Evolutionary conservation across 345 rosid genomes (phyloP), one percentile per base, ranked within the genome.

Genomic region (Excoecaria agallocha): DNA sequence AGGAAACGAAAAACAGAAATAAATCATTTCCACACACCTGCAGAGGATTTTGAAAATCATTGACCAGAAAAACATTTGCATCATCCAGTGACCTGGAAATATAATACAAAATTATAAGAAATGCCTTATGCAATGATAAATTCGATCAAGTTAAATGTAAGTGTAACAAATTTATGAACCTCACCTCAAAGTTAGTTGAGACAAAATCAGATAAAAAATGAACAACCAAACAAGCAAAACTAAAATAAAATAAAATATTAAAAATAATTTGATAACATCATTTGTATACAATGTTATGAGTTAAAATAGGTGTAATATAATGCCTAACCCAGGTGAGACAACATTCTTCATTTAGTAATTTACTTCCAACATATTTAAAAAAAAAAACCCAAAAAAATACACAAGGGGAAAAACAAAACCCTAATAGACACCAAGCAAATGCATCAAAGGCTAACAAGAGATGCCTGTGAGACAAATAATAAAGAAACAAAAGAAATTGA

Each of bases 31-130:
- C 41, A 50, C 71, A 41, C 68, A 93, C 99, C 99, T 90, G 99
- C 71, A 96, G 82, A 73, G 89, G 99, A 78, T 86, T 91, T 80
- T 89, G 86, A 74, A 89, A 89, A 85, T 91, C 98, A 72, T 93
- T 96, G 83, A 91, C 91, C 65, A 93, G 86, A 83, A 93, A 90
- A 71, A 93, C 90, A 72, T 90, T 93, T 74, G 92, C 87, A 91
- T 96, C 97, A 62, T 93, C 99, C 37, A 83, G 82, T 64, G 98
- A 91, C 90, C 99, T 96, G 88, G 43, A 85, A 74, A 84, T 30
- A 58, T 48, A 41, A 69, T 50, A 59, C 15, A 65, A 25, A 75
- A 69, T 72, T 59, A 76, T 50, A 68, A 70, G 74, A 63, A 66
- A 73, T 20, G 56, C 43, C 76, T 72, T 22, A 37, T 37, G 52